phyloP scores from a whole-genome alignment of 768 basidiomycete species.

The Gloeophyllum trabeum region DNA sequence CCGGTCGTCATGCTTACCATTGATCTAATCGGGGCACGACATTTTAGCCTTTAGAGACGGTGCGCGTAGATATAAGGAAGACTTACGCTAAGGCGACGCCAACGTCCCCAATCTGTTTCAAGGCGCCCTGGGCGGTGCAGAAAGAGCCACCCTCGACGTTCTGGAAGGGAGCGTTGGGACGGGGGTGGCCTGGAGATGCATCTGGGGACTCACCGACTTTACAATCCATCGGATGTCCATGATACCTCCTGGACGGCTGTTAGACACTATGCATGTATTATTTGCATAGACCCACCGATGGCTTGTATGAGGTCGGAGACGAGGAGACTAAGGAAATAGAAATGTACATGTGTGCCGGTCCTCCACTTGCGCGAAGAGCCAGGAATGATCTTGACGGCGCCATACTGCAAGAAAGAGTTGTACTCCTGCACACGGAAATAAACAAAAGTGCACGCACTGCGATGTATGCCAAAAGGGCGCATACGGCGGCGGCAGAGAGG shows the following conservation, averaged over 20 bases:
- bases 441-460: constrained; percentile 10
- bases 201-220: background rate
- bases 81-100: constrained; percentile 27
- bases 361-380: constrained; percentile 17
- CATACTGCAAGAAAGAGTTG: constrained; percentile 12
- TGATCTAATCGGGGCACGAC: background rate
- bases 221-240: background rate
- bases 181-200: background rate
- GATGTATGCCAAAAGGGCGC: constrained; percentile 17
- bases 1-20: background rate
- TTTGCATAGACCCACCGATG: constrained; percentile 13
- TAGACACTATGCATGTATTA: background rate
- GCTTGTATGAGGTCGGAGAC: constrained; percentile 21
- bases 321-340: constrained; percentile 21
- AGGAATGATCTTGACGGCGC: constrained; percentile 13
- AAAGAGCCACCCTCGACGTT: background rate
- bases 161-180: background rate
- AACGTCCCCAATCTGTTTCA: constrained; percentile 29
- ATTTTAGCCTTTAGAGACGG: background rate
- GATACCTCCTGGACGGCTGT: background rate
- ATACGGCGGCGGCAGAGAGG: constrained; percentile 18
- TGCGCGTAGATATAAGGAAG: background rate
- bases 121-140: constrained; percentile 5
- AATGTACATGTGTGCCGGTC: constrained; percentile 21
- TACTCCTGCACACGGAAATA: constrained; percentile 1